Conservation (phyloP, 257 asterid species). For the Cinchona pubescens region DNA sequence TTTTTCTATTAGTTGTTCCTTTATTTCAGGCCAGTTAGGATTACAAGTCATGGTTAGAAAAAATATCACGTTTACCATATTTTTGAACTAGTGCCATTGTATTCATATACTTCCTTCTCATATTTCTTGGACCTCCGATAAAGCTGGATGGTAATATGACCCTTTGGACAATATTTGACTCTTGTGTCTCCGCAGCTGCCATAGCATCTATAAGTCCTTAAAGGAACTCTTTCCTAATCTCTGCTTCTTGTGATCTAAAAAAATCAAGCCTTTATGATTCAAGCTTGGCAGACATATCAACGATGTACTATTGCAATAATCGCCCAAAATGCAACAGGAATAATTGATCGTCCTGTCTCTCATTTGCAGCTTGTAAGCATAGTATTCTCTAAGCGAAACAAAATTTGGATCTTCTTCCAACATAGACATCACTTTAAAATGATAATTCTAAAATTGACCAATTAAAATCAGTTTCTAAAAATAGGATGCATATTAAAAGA, state of each 20-base stretch:
- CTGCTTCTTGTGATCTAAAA: background rate
- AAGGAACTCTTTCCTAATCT: background rate
- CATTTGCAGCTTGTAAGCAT: no score
- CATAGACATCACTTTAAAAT: background rate
- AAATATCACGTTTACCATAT: background rate
- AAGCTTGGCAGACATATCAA: background rate
- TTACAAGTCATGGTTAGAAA: background rate
- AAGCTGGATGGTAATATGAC: background rate
- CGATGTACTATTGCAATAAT: background rate
- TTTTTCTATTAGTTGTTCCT: background rate
- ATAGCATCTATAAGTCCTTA: background rate
- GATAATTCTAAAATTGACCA: no score
- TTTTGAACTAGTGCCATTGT: background rate
- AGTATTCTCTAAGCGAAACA: no score
- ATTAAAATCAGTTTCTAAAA: no score
- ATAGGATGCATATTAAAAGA: no score
- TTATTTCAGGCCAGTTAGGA: constrained; percentile 5
- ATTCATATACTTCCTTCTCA: background rate
- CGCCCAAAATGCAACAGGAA: background rate
- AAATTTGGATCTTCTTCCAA: background rate
- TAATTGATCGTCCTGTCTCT: no score
- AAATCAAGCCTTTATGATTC: background rate
- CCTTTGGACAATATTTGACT: background rate
- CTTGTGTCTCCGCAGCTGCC: background rate
- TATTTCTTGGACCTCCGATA: background rate